phyloP scores from a whole-genome alignment of 1,139 yeast genomes.

The Magnusiomyces tetraspermus region DNA sequence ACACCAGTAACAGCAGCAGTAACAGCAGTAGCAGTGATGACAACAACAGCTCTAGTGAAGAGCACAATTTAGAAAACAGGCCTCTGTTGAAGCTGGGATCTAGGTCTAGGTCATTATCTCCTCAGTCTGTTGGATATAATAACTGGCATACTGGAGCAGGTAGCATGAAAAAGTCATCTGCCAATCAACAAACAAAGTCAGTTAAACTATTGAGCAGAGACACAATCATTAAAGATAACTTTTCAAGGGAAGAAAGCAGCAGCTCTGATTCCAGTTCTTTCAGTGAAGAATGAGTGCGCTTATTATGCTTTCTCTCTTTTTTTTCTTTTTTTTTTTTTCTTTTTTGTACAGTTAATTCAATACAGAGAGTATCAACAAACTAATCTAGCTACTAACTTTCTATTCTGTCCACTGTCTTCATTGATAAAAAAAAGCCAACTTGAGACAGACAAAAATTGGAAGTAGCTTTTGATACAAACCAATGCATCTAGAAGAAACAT shows the following conservation, averaged over 20 bases:
- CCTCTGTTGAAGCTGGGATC: not conserved
- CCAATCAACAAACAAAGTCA: slow-evolving; percentile 1
- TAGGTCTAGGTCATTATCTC: not conserved
- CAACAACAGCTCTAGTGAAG: not conserved
- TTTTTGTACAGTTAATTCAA: too few species aligned
- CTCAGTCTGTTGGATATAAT: not conserved
- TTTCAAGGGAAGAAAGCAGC: not conserved
- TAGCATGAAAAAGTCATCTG: not conserved
- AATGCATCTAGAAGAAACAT: too few species aligned
- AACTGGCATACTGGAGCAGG: not conserved
- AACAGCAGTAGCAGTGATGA: not conserved
- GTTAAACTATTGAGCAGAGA: slow-evolving; percentile 5
- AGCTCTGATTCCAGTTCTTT: not conserved
- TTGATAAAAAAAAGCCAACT: too few species aligned
- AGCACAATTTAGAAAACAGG: not conserved
- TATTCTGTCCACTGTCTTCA: too few species aligned
- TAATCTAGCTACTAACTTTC: too few species aligned
- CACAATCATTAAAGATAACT: slow-evolving; percentile 4
- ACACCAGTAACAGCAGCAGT: not conserved
- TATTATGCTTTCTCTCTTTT: too few species aligned
- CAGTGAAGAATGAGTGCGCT: not conserved
- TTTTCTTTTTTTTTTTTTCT: too few species aligned
- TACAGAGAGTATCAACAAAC: too few species aligned
- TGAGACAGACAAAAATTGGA: too few species aligned
- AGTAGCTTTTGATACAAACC: too few species aligned